Conservation (phyloP, 495 filamentous ascomycete genomes). For the Hypoxylon trugodes region DNA sequence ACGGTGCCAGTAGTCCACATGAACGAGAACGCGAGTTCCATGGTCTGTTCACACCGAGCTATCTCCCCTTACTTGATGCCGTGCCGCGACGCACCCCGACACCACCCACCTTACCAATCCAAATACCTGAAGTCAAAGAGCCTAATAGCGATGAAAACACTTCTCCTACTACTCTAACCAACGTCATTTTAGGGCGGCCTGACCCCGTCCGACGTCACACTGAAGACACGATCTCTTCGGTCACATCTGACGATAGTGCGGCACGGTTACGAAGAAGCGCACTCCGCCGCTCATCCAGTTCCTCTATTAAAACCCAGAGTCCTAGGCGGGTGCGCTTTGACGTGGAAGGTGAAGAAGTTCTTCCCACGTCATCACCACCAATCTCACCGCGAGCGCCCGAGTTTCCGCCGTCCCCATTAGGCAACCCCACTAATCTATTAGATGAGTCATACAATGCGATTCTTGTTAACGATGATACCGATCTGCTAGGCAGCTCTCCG, state of each 20-base stretch:
- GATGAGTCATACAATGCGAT: slow-evolving; percentile 41
- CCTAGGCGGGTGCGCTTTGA: slow-evolving; percentile 64
- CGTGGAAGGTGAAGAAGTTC: slow-evolving; percentile 60
- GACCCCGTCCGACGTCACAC: slow-evolving; percentile 38
- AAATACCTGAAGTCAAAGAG: slow-evolving; percentile 40
- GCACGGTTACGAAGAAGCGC: slow-evolving; percentile 55
- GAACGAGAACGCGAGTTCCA: slow-evolving; percentile 66
- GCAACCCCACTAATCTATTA: slow-evolving; percentile 33
- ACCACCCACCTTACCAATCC: slow-evolving; percentile 29
- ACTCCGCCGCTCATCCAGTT: slow-evolving; percentile 56
- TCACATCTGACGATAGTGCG: slow-evolving; percentile 53
- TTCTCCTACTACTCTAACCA: slow-evolving; percentile 8
- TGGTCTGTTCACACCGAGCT: slow-evolving; percentile 67
- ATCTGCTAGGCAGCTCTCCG: slow-evolving; percentile 50
- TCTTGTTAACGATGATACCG: slow-evolving; percentile 40
- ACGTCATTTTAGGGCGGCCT: slow-evolving; percentile 18
- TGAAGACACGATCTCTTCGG: slow-evolving; percentile 51
- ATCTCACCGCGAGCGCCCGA: slow-evolving; percentile 33
- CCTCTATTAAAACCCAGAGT: slow-evolving; percentile 52
- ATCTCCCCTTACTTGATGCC: slow-evolving; percentile 65
- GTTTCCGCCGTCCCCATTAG: slow-evolving; percentile 23
- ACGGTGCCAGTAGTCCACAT: slow-evolving; percentile 52
- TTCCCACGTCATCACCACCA: slow-evolving; percentile 58
- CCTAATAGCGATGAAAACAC: slow-evolving; percentile 40
- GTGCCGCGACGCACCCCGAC: slow-evolving; percentile 44